phyloP scores from a whole-genome alignment of 2,329 filamentous ascomycete species.

The Calonectria leucothoes region DNA sequence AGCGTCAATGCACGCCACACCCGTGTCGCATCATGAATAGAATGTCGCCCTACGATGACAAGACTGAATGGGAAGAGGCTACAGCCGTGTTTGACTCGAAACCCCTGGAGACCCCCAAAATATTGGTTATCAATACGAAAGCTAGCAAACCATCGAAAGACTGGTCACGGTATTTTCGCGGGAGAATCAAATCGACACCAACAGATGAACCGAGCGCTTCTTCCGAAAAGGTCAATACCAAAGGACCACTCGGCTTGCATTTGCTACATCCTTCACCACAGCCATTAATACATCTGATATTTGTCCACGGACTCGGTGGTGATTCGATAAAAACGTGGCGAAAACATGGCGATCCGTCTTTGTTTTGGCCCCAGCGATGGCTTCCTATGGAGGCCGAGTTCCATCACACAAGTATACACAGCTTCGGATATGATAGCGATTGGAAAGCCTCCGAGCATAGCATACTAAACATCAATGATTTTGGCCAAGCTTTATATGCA shows the following conservation, averaged over 20 bases:
- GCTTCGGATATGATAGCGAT: conserved; percentile 48
- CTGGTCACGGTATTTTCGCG: not conserved
- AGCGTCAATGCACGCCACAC: no score
- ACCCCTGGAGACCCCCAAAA: not conserved
- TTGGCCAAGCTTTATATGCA: conserved; percentile 43
- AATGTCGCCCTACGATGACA: not conserved
- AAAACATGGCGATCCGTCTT: conserved; percentile 40
- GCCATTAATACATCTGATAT: conserved; percentile 51
- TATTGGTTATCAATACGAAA: not conserved
- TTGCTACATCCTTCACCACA: conserved; percentile 42
- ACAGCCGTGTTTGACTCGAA: not conserved
- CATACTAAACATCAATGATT: conserved; percentile 44
- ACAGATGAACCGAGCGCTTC: not conserved
- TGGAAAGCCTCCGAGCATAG: conserved; percentile 34
- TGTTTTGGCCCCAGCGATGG: conserved; percentile 56
- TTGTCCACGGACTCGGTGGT: conserved; percentile 56
- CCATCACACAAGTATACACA: conserved; percentile 41
- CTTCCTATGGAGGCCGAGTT: conserved; percentile 48
- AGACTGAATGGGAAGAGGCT: not conserved
- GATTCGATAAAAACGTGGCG: conserved; percentile 56
- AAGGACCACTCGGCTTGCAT: conserved; percentile 40
- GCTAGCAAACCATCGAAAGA: not conserved
- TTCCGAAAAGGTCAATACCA: conserved; percentile 6
- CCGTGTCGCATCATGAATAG: no score
- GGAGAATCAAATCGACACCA: not conserved